These are phyloP conservation scores for Phytophthora colocasiae DNA, from an alignment of 352 stramenopile species.

Conservation along the genomic window DNA sequence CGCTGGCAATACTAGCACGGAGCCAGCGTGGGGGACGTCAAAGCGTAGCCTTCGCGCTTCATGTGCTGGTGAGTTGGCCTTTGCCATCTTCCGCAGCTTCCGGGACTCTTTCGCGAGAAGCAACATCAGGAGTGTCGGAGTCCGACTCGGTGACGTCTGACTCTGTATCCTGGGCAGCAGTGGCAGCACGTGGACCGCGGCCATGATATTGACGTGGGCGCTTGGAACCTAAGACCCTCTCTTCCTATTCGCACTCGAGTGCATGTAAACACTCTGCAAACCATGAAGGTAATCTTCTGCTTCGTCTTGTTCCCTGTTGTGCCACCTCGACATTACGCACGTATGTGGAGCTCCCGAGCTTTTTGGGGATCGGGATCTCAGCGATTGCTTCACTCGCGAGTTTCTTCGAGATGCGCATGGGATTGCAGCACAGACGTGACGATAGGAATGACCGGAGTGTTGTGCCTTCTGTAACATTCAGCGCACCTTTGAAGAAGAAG, in stretches of 20 bases:
- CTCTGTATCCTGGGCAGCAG: conserved; percentile 17
- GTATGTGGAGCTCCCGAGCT: conserved; percentile 72
- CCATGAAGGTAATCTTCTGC: conserved; percentile 48
- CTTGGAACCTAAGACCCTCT: conserved; percentile 17
- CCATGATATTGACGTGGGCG: conserved; percentile 26
- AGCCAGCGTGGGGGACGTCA: conserved; percentile 10
- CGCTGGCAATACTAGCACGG: conserved; percentile 25
- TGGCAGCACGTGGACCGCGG: conserved; percentile 4
- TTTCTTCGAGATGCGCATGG: conserved; percentile 84
- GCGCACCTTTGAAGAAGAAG: conserved; percentile 68
- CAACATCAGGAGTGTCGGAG: conserved; percentile 17
- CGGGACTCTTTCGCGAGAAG: conserved; percentile 9
- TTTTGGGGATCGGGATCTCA: conserved; percentile 76
- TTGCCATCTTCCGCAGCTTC: conserved; percentile 35
- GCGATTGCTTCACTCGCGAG: conserved; percentile 74
- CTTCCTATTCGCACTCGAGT: conserved; percentile 24
- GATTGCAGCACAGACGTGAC: conserved; percentile 70
- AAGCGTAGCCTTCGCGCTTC: conserved; percentile 30
- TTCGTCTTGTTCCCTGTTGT: conserved; percentile 37
- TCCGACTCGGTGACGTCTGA: conserved; percentile 28
- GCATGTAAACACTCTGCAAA: conserved; percentile 49
- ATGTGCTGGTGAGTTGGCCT: conserved; percentile 20
- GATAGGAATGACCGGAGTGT: conserved; percentile 73
- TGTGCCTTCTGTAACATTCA: conserved; percentile 68
- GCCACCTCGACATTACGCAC: conserved; percentile 48